Evolutionary conservation across 2,329 filamentous ascomycete genomes (phyloP), one percentile per base, ranked within the genome.

Genomic region (Phyllachora maydis): DNA sequence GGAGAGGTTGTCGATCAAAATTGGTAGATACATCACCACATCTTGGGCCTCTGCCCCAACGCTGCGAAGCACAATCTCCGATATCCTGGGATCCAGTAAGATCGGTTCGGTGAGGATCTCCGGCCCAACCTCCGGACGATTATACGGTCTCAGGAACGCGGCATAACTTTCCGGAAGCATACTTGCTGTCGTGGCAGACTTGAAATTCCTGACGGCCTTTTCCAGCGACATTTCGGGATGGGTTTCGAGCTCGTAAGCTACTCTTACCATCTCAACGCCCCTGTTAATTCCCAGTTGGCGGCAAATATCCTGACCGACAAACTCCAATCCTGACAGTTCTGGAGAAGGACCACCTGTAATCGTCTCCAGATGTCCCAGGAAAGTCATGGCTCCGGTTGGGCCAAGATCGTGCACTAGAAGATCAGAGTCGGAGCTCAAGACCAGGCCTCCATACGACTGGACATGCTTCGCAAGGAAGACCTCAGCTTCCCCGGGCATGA

Each of bases 391-490:
- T 0, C 73, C 73, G 2, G 56, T 32, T 0, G 39, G 23, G 0
- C 70, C 72, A 6, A 85, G 55, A 28, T 79, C 60, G 39, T 83
- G 71, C 0, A 85, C 57, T 1, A 91, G 51, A 6, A 93, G 56
- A 39, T 95, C 85, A 0, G 82, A 90, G 37, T 95, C 85, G n/a
- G 68, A 71, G 0, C 81, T 90, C 5, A 93, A 46, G 9, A 81
- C 59, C 2, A 54, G 50, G 1, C 64, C 65, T 6, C 58, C 53
- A 15, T 54, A 39, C 3, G 49, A 31, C n/a, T 54, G 54, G 5
- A 77, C 57, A 25, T 68, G 56, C 9, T 57, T 47, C 3, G 79
- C 81, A 41, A 82, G 92, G 47, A 67, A 88, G 13, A 57, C 47
- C 40, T 95, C 85, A 2, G 85, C 85, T 46, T 95, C 85, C 1